Evolutionary conservation across 2,329 filamentous ascomycete species (phyloP).

Genomic region (Talaromyces sp.): DNA sequence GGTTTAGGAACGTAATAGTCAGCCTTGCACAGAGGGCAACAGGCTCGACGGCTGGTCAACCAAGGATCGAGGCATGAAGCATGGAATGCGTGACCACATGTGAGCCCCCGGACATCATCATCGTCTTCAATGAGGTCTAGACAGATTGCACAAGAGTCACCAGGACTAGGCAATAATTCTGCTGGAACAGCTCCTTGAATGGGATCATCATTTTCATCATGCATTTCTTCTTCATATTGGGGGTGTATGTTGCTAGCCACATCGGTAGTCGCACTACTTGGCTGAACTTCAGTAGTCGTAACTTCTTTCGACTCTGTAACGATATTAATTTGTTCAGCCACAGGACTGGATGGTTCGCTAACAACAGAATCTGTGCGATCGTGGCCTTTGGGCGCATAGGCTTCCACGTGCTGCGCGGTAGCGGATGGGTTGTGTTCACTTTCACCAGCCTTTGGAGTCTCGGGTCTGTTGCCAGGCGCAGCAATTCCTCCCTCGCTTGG

Average conservation of each 20-base stretch:
- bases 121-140: slow-evolving; percentile 92
- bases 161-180: slow-evolving; percentile 75
- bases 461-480: slow-evolving; percentile 65
- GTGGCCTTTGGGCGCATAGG: slow-evolving; percentile 25
- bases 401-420: slow-evolving; percentile 23
- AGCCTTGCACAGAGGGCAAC: slow-evolving; percentile 95
- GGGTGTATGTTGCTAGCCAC: not conserved
- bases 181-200: slow-evolving; percentile 79
- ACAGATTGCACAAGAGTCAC: slow-evolving; percentile 94
- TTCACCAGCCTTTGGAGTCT: slow-evolving; percentile 65
- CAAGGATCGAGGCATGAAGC: slow-evolving; percentile 93
- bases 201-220: slow-evolving; percentile 60
- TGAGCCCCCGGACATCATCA: slow-evolving; percentile 88
- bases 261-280: slow-evolving; percentile 10
- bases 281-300: not conserved
- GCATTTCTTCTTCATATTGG: slow-evolving; percentile 3
- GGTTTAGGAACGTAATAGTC: slow-evolving; percentile 97
- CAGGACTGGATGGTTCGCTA: slow-evolving; percentile 20
- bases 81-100: slow-evolving; percentile 98
- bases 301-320: slow-evolving; percentile 16
- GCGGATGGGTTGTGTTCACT: slow-evolving; percentile 39
- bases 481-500: slow-evolving; percentile 81
- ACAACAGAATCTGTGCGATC: slow-evolving; percentile 20
- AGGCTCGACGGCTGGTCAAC: slow-evolving; percentile 89
- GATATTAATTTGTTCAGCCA: slow-evolving; percentile 19